Percentiles rank a stretch among this genome's conserved stretches.
phyloP scores from a whole-genome alignment of 345 rosid genomes.

The Populus euphratica region DNA sequence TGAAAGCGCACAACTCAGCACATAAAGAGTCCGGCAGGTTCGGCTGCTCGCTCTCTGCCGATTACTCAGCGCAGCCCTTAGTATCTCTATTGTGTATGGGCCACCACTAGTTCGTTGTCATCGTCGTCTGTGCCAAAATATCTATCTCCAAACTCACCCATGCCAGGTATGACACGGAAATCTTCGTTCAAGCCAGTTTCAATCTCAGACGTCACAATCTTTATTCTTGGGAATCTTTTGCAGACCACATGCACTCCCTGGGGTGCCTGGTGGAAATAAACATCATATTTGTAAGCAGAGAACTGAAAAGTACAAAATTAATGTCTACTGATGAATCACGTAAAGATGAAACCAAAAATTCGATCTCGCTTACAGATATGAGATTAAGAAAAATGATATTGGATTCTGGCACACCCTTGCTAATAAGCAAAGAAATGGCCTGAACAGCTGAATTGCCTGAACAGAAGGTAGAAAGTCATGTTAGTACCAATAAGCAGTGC shows the following conservation, averaged over 20 bases:
- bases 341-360: background rate
- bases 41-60: slow-evolving; percentile 2
- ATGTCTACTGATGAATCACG: background rate
- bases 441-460: slow-evolving; percentile 96
- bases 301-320: slow-evolving; percentile 15
- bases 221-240: slow-evolving; percentile 79
- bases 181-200: slow-evolving; percentile 85
- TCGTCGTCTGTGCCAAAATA: slow-evolving; percentile 96
- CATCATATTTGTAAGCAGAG: slow-evolving; percentile 33
- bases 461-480: slow-evolving; percentile 24
- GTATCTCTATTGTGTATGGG: slow-evolving; percentile 14
- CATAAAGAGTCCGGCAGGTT: background rate
- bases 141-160: slow-evolving; percentile 98
- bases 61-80: slow-evolving; percentile 3
- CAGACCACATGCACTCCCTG: slow-evolving; percentile 97
- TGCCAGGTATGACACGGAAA: slow-evolving; percentile 91
- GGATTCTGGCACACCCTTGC: slow-evolving; percentile 88
- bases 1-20: slow-evolving; percentile 11
- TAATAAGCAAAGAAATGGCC: slow-evolving; percentile 74
- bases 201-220: slow-evolving; percentile 96
- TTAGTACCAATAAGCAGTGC: background rate
- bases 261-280: slow-evolving; percentile 67
- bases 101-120: slow-evolving; percentile 39
- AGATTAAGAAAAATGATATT: slow-evolving; percentile 96
- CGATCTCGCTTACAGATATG: slow-evolving; percentile 63